Evolutionary conservation across 148 eudicot genomes (phyloP).

Genomic region (Rhododendron williamsianum): DNA sequence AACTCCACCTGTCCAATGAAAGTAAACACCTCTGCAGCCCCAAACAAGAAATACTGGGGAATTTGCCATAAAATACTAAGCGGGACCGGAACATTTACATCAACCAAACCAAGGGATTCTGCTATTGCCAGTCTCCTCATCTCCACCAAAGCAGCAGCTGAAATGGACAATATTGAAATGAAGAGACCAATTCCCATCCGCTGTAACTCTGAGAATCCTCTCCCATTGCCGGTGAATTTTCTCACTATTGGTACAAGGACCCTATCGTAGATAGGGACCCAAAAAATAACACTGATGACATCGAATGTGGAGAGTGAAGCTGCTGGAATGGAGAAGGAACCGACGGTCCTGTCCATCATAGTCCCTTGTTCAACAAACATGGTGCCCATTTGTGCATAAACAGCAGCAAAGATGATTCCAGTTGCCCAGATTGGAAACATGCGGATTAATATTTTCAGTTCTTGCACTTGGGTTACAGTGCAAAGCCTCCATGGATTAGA

Average conservation of each 20-base stretch:
- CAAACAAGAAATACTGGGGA: constrained; percentile 45
- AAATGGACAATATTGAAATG: constrained; percentile 42
- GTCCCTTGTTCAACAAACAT: constrained; percentile 43
- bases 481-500: constrained; percentile 33
- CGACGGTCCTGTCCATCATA: constrained; percentile 34
- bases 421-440: constrained; percentile 43
- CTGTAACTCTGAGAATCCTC: constrained; percentile 45
- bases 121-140: constrained; percentile 39
- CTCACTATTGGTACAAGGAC: constrained; percentile 42
- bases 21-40: constrained; percentile 42
- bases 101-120: constrained; percentile 28
- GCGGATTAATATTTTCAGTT: constrained; percentile 33
- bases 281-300: constrained; percentile 40
- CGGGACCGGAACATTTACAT: constrained; percentile 33
- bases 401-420: constrained; percentile 34
- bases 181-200: constrained; percentile 59
- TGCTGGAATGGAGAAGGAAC: constrained; percentile 49
- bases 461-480: constrained; percentile 39
- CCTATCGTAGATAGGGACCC: constrained; percentile 47
- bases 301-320: constrained; percentile 44
- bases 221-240: constrained; percentile 39
- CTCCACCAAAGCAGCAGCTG: constrained; percentile 45
- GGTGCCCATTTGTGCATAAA: constrained; percentile 39
- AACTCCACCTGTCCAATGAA: constrained; percentile 43
- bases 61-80: constrained; percentile 49